Conservation (phyloP, 805 yeast genomes). For the Ascoidea rubescens region DNA sequence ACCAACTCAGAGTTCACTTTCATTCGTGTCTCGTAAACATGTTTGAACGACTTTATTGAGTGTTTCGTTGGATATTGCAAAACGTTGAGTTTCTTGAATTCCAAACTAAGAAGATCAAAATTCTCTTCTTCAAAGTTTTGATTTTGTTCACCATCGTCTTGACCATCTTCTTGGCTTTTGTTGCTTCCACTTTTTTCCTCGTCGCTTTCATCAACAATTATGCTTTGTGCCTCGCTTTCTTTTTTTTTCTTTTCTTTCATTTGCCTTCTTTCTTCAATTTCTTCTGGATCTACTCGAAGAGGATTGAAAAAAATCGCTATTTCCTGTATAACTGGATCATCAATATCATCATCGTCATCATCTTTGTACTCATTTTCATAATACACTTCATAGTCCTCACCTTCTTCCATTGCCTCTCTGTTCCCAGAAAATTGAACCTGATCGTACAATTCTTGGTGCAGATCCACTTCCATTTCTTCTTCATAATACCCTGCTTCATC, state of each 20-base stretch:
- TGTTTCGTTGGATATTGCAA: slow-evolving; percentile 55
- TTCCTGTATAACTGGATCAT: slow-evolving; percentile 48
- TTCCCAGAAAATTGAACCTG: no score
- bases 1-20: slow-evolving; percentile 51
- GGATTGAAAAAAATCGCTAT: slow-evolving; percentile 38
- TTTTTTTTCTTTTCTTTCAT: slow-evolving; percentile 8
- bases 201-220: no score
- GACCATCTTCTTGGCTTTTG: slow-evolving; percentile 5
- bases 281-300: neutral
- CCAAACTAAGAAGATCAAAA: neutral
- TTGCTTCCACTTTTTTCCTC: neutral
- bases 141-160: slow-evolving; percentile 13
- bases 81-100: slow-evolving; percentile 21
- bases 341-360: slow-evolving; percentile 19
- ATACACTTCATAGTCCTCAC: slow-evolving; percentile 7
- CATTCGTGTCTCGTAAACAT: slow-evolving; percentile 30
- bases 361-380: slow-evolving; percentile 10
- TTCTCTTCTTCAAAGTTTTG: slow-evolving; percentile 4
- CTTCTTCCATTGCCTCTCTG: neutral
- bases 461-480: neutral
- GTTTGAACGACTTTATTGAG: slow-evolving; percentile 23
- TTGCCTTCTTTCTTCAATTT: neutral
- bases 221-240: neutral
- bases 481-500: neutral
- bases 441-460: no score